Evolutionary conservation across 352 stramenopile genomes (phyloP).

Genomic region (Phytophthora podocarpi): DNA sequence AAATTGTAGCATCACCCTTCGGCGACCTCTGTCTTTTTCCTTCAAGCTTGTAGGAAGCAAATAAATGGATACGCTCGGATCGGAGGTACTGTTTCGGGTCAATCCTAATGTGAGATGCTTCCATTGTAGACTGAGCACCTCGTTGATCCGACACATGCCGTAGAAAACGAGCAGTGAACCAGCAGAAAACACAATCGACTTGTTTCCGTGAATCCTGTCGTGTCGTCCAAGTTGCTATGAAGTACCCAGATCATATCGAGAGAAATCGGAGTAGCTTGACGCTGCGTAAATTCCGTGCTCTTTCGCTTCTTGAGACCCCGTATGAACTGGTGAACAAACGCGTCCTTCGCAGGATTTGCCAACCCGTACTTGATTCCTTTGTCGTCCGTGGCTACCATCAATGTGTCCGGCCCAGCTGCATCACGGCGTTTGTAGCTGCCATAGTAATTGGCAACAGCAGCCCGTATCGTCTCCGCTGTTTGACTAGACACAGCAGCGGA

Average conservation of each 20-base stretch:
- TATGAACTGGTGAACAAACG: slow-evolving; percentile 7
- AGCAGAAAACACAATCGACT: slow-evolving; percentile 2
- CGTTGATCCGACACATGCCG: slow-evolving; percentile 18
- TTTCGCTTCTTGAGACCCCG: slow-evolving; percentile 8
- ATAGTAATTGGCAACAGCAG: too few relatives aligned
- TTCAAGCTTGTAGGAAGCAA: slow-evolving; percentile 11
- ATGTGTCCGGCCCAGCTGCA: too few relatives aligned
- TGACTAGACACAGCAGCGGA: too few relatives aligned
- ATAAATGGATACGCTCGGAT: neutral
- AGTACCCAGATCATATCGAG: slow-evolving; percentile 2
- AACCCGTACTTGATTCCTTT: slow-evolving; percentile 1
- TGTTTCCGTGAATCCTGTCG: slow-evolving; percentile 2
- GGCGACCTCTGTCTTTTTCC: slow-evolving; percentile 1
- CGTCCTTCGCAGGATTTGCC: neutral
- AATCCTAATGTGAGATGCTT: slow-evolving; percentile 8
- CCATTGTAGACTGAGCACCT: slow-evolving; percentile 6
- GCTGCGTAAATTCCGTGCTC: slow-evolving; percentile 1
- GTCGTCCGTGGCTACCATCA: slow-evolving; percentile 3
- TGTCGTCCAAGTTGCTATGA: neutral
- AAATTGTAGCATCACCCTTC: slow-evolving; percentile 7
- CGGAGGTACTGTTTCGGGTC: neutral
- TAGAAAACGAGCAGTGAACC: slow-evolving; percentile 9
- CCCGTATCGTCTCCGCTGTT: too few relatives aligned
- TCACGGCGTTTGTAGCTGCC: too few relatives aligned
- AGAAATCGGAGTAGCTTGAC: slow-evolving; percentile 9